Evolutionary conservation across 805 yeast species (phyloP), one percentile per base, ranked within the genome.

Genomic region (Candida adriatica): DNA sequence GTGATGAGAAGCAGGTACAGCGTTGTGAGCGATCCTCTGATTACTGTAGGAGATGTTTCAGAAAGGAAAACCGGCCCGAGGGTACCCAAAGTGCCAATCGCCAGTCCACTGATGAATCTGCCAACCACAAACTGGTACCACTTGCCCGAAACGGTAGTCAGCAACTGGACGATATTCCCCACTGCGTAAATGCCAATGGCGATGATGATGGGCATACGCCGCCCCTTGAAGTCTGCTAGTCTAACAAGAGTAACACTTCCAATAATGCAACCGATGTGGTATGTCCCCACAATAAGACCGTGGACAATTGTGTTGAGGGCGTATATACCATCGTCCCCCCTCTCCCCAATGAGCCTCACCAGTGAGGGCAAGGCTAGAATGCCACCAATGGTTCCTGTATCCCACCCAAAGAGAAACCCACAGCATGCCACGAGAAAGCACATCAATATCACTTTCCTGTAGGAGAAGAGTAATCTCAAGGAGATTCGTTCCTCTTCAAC

Each of bases 341-440:
- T 44, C 2, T 41, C 15, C 35, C 82, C 83, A 46, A 78, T 76
- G 41, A 75, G 61, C 11, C 49, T 35, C 31, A 56, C 49, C 52
- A 69, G 76, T 40, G 76, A 76, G n/a, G 64, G 48, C 78, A 77
- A 68, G 46, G 72, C 70, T 19, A 75, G 71, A 39, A 77, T 70
- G 30, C 84, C 83, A 13, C 82, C 76, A 49, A 79, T 75, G 34
- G 81, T 76, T 48, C 86, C 86, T 26, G 84, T 75, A 56, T 79
- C 87, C 68, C 77, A 79, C 33, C 87, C 87, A 45, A 75, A 76
- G 18, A 76, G 74, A 48, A 73, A 77, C 20, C 86, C 87, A 48
- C 80, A 80, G 41, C 75, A 75, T 6, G 83, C 77, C 31, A 78
- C 71, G 33, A 72, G 46, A 13, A 65, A 45, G 56, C 85, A 39